phyloP scores from a whole-genome alignment of 257 asterid genomes.

The Solanum clarkiae region DNA sequence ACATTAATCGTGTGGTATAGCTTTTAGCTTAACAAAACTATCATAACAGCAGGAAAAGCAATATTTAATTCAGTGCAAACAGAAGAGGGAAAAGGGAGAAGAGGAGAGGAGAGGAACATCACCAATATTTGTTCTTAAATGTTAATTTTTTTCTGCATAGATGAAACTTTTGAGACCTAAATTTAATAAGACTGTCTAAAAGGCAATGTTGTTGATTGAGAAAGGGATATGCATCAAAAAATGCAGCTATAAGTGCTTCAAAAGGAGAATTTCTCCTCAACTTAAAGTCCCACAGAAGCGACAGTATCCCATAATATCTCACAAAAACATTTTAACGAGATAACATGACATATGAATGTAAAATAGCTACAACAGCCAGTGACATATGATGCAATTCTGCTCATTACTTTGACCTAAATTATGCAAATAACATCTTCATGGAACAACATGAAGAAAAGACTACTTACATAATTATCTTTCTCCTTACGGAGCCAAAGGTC shows the following conservation, averaged over 20 bases:
- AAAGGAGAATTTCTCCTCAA: background rate
- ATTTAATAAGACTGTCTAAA: background rate
- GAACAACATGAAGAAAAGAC: background rate
- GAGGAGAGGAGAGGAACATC: background rate
- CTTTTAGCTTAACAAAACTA: background rate
- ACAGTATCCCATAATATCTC: background rate
- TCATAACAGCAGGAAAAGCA: background rate
- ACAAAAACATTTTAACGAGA: background rate
- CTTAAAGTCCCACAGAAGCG: background rate
- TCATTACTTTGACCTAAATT: background rate
- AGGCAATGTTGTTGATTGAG: background rate
- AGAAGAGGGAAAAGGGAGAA: background rate
- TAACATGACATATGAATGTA: background rate
- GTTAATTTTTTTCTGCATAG: background rate
- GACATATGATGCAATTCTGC: background rate
- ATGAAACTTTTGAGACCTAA: background rate
- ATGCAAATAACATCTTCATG: background rate
- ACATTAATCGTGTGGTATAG: background rate
- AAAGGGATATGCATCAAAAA: background rate
- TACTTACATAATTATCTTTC: constrained; percentile 29
- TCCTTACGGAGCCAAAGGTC: constrained; percentile 85
- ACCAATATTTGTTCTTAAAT: background rate
- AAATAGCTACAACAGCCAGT: background rate
- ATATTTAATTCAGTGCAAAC: background rate
- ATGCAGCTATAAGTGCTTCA: background rate